Base-by-base conservation (phyloP, 1,139 yeast species). In the Saccharomyces hybrid region DNA sequence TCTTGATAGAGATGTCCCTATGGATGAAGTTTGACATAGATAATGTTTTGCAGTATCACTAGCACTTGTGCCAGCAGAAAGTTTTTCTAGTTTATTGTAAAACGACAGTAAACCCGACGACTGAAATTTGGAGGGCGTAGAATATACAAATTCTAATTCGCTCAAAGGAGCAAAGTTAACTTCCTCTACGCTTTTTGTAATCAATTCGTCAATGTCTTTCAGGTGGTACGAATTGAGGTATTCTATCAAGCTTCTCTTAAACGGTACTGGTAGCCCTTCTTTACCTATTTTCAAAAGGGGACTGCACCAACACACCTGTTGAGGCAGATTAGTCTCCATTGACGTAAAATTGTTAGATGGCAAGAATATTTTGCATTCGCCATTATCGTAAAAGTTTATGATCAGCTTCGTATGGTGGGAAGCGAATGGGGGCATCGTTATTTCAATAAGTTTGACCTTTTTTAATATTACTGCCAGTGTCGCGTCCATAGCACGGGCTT, bases 391-490 rank as follows among this genome's bases (percentile, higher is more conserved):
- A 56, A 78, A 73, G 62, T 83, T 83, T 14, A 85, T 70, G 77
- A 84, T 81, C 79, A 84, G 73, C 62, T 85, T 85, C 2, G 87
- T 76, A 64, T 85, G 90, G 63, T 85, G 90, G 2, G 84, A 76
- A 0, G 74, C 55, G 56, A 54, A 73, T 2, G 67, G 70, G 4
- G 70, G 67, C 75, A 73, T 71, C 11, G 52, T 34, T 9, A 71
- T 60, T 28, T 62, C 58, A 1, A 62, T 53, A 2, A 63, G 38
- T 11, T 54, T 54, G 2, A 67, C 42, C 41, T 62, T 64, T 11
- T 55, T 46, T 25, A 57, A 29, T 3, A 51, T 28, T 42, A 31
- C 29, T 16, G 41, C 42, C 5, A 56, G 25, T 9, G 52, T 29
- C 4, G 48, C 32, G 14, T 56, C 53, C 8, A 38, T 48, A 11